A percentile compares a stretch with the other conserved stretches of the same genome.
phyloP scores from a whole-genome alignment of 495 filamentous ascomycete species.

The Sabuloglossum arenarium region DNA sequence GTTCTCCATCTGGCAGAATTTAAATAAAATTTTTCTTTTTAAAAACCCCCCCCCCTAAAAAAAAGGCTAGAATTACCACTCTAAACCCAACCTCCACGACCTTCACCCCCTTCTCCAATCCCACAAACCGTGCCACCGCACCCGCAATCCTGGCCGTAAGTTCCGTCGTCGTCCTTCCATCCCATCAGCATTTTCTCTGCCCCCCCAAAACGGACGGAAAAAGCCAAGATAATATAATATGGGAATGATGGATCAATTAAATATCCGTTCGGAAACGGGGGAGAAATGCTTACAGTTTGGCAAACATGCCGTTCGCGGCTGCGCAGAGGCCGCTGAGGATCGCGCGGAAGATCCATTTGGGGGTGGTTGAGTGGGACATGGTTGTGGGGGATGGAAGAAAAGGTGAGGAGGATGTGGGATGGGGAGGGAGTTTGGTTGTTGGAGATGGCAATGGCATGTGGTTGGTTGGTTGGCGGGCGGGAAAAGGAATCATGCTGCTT shows the following conservation, averaged over 20 bases:
- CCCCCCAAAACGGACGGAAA: too few relatives aligned
- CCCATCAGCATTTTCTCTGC: neutral
- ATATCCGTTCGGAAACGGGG: too few relatives aligned
- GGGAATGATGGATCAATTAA: neutral
- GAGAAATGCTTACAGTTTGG: conserved; percentile 51
- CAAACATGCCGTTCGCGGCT: conserved; percentile 87
- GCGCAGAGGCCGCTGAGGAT: conserved; percentile 75
- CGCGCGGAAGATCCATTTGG: conserved; percentile 71
- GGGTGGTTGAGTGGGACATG: conserved; percentile 5
- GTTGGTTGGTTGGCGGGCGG: neutral
- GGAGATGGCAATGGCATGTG: neutral
- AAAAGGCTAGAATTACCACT: conserved; percentile 26
- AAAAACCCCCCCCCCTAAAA: neutral
- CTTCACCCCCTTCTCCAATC: conserved; percentile 26
- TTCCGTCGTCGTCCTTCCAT: conserved; percentile 49
- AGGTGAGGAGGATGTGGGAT: neutral
- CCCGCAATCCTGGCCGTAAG: conserved; percentile 52
- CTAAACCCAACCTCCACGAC: conserved; percentile 45
- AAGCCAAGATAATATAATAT: neutral
- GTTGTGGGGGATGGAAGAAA: neutral
- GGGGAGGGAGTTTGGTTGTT: neutral
- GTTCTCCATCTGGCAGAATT: too few relatives aligned
- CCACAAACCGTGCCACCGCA: conserved; percentile 38
- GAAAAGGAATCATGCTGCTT: neutral
- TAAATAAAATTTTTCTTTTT: too few relatives aligned